Conservation (phyloP, 306 rosid species). For the Trifolium dubium region DNA sequence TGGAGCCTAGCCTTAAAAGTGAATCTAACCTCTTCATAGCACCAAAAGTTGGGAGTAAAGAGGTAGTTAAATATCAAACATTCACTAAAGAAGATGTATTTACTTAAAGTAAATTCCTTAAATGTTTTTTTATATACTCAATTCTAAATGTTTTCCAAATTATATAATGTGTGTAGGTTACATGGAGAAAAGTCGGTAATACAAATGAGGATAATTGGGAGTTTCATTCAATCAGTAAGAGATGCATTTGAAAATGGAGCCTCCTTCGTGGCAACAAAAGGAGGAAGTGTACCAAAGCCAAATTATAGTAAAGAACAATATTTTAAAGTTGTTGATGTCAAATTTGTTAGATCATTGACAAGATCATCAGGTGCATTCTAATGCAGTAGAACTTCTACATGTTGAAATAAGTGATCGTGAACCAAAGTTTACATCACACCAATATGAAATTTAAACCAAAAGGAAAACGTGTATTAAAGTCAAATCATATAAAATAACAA, state of each 20-base stretch:
- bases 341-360: constrained; percentile 42
- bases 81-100: no score
- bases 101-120: no score
- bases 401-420: constrained; percentile 13
- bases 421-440: background rate
- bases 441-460: background rate
- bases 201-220: constrained; percentile 31
- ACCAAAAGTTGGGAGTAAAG: constrained; percentile 44
- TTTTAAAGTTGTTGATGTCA: constrained; percentile 43
- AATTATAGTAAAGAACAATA: constrained; percentile 31
- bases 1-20: constrained; percentile 53
- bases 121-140: no score
- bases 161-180: constrained; percentile 30
- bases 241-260: constrained; percentile 59
- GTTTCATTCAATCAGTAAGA: constrained; percentile 46
- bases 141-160: background rate
- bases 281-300: constrained; percentile 35
- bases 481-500: constrained; percentile 39
- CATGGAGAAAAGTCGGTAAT: constrained; percentile 45
- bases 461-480: constrained; percentile 31
- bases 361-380: constrained; percentile 37
- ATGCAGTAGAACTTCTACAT: constrained; percentile 36
- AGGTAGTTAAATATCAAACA: constrained; percentile 18
- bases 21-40: constrained; percentile 57
- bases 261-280: constrained; percentile 19